Evolutionary conservation across 352 stramenopile genomes (phyloP).

Genomic region (Pythium scleroteichum): DNA sequence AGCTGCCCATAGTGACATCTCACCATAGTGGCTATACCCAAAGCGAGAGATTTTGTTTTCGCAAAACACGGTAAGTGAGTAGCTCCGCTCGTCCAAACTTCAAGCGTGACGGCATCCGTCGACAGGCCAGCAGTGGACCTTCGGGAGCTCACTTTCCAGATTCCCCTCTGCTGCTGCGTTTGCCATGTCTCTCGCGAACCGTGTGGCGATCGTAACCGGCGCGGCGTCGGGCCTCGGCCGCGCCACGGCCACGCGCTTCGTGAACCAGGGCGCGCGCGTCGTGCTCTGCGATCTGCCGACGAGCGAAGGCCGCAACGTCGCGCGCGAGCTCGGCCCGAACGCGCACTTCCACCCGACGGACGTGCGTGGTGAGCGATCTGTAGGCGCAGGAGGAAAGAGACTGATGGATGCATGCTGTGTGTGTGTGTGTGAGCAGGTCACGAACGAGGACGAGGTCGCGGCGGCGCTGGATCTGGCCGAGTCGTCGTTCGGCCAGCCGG

Average conservation of each 20-base stretch:
- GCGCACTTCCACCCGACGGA: conserved; percentile 84
- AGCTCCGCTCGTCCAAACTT: conserved; percentile 5
- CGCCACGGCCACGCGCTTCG: conserved; percentile 89
- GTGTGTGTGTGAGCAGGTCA: conserved; percentile 90
- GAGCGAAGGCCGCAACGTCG: conserved; percentile 78
- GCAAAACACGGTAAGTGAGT: not conserved
- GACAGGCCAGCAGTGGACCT: not conserved
- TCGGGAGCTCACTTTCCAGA: conserved; percentile 2
- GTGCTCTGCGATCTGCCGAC: conserved; percentile 92
- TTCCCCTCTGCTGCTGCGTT: not conserved
- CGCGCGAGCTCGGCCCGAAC: conserved; percentile 70
- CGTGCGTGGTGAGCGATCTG: too few species aligned
- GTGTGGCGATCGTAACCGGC: conserved; percentile 91
- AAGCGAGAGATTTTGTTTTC: not conserved
- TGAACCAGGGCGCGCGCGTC: conserved; percentile 88
- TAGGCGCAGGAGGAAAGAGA: too few species aligned
- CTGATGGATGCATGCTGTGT: conserved; percentile 7
- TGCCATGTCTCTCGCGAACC: conserved; percentile 58
- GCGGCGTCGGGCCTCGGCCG: conserved; percentile 92
- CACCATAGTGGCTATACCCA: not conserved
- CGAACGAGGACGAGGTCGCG: conserved; percentile 87
- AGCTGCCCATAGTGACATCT: not conserved
- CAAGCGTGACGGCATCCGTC: conserved; percentile 1
- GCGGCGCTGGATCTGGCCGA: conserved; percentile 91
- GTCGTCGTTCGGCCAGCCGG: conserved; percentile 87